Conservation (phyloP, 2,329 filamentous ascomycete genomes). For the Penicillium sp. region DNA sequence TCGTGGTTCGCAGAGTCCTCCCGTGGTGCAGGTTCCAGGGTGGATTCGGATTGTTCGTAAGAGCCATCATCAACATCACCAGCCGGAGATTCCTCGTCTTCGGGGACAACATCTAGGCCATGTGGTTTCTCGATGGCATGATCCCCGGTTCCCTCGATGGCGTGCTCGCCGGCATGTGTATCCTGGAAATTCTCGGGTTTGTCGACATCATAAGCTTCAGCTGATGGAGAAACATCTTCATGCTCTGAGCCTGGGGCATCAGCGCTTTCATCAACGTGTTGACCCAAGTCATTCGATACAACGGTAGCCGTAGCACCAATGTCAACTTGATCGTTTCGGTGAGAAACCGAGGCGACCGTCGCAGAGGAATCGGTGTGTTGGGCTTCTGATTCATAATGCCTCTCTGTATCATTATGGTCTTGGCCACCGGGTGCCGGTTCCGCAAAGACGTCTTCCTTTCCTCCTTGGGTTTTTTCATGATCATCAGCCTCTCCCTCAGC, state of each 20-base stretch:
- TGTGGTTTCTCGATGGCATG: constrained; percentile 10
- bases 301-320: constrained; percentile 10
- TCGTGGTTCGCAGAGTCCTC: constrained; percentile 11
- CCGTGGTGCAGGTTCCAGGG: constrained; percentile 12
- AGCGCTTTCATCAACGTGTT: constrained; percentile 13
- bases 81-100: constrained; percentile 8
- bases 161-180: constrained; percentile 8
- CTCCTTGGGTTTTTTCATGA: constrained; percentile 6
- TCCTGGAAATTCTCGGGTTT: constrained; percentile 7
- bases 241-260: constrained; percentile 14
- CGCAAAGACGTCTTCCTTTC: constrained; percentile 13
- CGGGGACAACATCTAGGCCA: constrained; percentile 8
- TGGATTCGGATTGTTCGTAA: constrained; percentile 20
- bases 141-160: constrained; percentile 9
- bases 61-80: constrained; percentile 9
- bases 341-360: constrained; percentile 25
- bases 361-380: constrained; percentile 30
- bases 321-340: constrained; percentile 14
- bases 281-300: constrained; percentile 5
- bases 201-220: constrained; percentile 15
- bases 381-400: constrained; percentile 28
- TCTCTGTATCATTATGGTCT: constrained; percentile 13
- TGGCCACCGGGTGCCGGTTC: constrained; percentile 10
- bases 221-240: constrained; percentile 5
- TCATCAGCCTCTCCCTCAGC: background rate